Conservation (phyloP, 2,329 filamentous ascomycete species). For the Trichoderma atrobrunneum region DNA sequence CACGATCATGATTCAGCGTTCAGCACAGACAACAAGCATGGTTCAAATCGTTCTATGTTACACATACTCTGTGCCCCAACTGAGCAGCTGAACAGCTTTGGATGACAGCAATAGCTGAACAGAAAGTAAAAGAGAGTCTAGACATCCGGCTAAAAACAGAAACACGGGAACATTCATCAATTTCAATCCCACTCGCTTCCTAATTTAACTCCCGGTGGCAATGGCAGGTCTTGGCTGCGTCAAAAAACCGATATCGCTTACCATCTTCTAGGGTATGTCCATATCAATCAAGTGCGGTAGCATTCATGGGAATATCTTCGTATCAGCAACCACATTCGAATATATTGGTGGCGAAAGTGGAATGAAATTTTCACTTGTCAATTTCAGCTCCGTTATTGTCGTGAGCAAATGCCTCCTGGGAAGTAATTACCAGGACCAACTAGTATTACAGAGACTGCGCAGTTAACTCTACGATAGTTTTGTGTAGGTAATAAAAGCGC, state of each 20-base stretch:
- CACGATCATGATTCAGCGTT: neutral
- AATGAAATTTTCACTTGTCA: neutral
- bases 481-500: too few relatives aligned
- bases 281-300: neutral
- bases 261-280: neutral
- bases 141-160: neutral
- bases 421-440: neutral
- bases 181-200: neutral
- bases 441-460: too few relatives aligned
- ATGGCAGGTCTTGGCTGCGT: slow-evolving; percentile 5
- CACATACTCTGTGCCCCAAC: neutral
- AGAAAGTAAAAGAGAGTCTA: neutral
- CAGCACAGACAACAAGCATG: neutral
- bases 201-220: neutral
- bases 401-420: neutral
- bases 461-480: too few relatives aligned
- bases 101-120: neutral
- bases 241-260: neutral
- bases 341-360: neutral
- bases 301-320: neutral
- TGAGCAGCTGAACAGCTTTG: neutral
- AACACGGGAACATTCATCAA: neutral
- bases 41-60: neutral
- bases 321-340: neutral
- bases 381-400: neutral